phyloP scores from a whole-genome alignment of 345 rosid genomes.

The Clarkia xantiana region DNA sequence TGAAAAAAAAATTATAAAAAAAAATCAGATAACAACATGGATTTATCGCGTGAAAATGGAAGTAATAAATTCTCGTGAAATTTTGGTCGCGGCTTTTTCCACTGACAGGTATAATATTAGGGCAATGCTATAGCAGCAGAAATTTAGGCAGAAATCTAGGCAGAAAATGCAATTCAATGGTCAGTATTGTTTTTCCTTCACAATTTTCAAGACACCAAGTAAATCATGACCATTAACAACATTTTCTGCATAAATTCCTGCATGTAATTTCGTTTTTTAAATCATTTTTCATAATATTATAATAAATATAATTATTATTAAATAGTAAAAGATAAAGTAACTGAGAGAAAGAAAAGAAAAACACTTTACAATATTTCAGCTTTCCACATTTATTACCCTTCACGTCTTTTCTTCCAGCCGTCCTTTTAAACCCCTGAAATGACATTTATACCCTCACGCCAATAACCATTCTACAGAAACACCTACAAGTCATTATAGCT shows the following conservation, averaged over 20 bases:
- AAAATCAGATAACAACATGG: background rate
- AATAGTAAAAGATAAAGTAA: background rate
- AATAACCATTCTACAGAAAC: background rate
- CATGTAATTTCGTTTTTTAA: too few relatives aligned
- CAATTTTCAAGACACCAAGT: too few relatives aligned
- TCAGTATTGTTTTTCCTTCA: too few relatives aligned
- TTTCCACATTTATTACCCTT: conserved; percentile 50
- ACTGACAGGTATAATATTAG: background rate
- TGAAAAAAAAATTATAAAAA: background rate
- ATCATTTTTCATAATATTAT: too few relatives aligned
- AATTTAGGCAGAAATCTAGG: too few relatives aligned
- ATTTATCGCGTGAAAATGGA: background rate
- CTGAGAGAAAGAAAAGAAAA: conserved; percentile 4
- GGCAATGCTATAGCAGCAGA: too few relatives aligned
- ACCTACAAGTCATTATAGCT: background rate
- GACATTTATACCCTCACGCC: conserved; percentile 6
- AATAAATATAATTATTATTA: background rate
- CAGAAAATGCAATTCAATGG: too few relatives aligned
- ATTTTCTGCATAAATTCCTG: too few relatives aligned
- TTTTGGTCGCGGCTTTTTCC: conserved; percentile 1
- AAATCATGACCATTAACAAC: too few relatives aligned
- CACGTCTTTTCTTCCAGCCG: conserved; percentile 18
- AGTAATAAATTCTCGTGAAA: background rate
- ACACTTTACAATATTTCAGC: conserved; percentile 19
- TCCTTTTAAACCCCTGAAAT: background rate